Conservation (phyloP, 2,329 filamentous ascomycete species). For the Claviceps sp. region DNA sequence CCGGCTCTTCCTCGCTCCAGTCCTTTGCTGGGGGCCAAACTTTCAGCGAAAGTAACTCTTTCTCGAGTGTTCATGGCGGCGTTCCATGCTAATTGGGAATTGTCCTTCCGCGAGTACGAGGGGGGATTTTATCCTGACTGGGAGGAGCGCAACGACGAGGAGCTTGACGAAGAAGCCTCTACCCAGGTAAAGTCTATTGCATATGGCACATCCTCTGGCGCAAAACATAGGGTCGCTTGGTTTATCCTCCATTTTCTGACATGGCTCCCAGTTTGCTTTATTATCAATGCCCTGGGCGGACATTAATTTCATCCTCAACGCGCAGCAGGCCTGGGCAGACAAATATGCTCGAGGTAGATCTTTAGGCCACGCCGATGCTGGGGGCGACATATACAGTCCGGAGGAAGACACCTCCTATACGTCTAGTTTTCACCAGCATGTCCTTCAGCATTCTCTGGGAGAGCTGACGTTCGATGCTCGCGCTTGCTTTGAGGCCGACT, state of each 20-base stretch:
- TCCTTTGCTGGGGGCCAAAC: slow-evolving; percentile 28
- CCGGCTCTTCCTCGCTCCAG: slow-evolving; percentile 17
- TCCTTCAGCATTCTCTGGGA: too few species aligned
- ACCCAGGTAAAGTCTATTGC: slow-evolving; percentile 28
- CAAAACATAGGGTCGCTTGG: not conserved
- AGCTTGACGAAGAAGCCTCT: slow-evolving; percentile 21
- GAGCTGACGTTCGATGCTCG: too few species aligned
- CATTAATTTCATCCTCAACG: slow-evolving; percentile 32
- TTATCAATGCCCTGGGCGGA: slow-evolving; percentile 30
- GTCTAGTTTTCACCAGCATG: too few species aligned
- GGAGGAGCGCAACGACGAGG: not conserved
- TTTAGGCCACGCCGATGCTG: slow-evolving; percentile 17
- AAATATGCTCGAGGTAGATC: too few species aligned
- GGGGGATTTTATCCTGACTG: slow-evolving; percentile 1
- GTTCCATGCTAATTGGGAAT: slow-evolving; percentile 25
- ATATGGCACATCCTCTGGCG: not conserved
- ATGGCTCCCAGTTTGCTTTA: slow-evolving; percentile 24
- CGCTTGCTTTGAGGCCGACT: too few species aligned
- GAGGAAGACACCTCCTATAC: too few species aligned
- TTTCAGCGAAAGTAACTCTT: slow-evolving; percentile 29
- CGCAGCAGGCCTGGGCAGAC: slow-evolving; percentile 17
- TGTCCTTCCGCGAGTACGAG: slow-evolving; percentile 6
- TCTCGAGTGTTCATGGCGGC: slow-evolving; percentile 22
- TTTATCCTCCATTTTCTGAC: not conserved
- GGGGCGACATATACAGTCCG: slow-evolving; percentile 22